A percentile compares a stretch with the other conserved stretches of the same genome.
Evolutionary conservation across 2,329 filamentous ascomycete genomes (phyloP).

Genomic region (Zymoseptoria pseudotritici): DNA sequence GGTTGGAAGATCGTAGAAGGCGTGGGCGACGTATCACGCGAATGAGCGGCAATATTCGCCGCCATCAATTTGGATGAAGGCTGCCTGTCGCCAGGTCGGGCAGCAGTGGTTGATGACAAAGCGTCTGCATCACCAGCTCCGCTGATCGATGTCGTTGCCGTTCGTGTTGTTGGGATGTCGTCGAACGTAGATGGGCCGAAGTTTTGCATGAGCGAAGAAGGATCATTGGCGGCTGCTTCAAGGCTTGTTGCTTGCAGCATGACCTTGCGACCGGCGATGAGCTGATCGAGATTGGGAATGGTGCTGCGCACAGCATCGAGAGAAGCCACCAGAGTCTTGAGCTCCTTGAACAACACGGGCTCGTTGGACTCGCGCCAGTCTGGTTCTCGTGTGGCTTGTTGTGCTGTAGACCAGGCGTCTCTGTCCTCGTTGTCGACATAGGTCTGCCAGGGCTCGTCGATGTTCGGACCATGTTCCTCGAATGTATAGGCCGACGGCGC

Average conservation of each 20-base stretch:
- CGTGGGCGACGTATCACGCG: neutral
- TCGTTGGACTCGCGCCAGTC: constrained; percentile 29
- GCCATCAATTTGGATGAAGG: neutral
- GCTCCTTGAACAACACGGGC: constrained; percentile 36
- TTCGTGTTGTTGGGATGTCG: constrained; percentile 6
- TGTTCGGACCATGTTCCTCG: constrained; percentile 32
- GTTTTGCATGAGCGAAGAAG: constrained; percentile 14
- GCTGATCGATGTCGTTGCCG: neutral
- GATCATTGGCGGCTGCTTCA: constrained; percentile 22
- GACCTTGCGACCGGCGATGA: constrained; percentile 42
- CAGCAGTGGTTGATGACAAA: neutral
- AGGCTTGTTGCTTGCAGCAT: constrained; percentile 43
- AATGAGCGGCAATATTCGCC: neutral
- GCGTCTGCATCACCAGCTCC: neutral
- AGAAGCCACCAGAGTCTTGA: constrained; percentile 37
- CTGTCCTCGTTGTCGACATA: constrained; percentile 31
- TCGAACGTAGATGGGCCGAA: constrained; percentile 12
- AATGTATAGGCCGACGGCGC: constrained; percentile 16
- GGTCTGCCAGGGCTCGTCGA: constrained; percentile 24
- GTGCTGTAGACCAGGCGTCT: constrained; percentile 16
- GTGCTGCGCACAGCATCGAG: constrained; percentile 36
- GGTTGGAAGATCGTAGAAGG: constrained; percentile 25
- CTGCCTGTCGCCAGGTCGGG: neutral
- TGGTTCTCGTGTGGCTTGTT: constrained; percentile 30
- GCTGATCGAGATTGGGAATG: constrained; percentile 41